Percentiles rank a stretch among this genome's conserved stretches.
These are phyloP conservation scores for Scorias spongiosa DNA, from an alignment of 2,329 filamentous ascomycete genomes.

Conservation along the genomic window DNA sequence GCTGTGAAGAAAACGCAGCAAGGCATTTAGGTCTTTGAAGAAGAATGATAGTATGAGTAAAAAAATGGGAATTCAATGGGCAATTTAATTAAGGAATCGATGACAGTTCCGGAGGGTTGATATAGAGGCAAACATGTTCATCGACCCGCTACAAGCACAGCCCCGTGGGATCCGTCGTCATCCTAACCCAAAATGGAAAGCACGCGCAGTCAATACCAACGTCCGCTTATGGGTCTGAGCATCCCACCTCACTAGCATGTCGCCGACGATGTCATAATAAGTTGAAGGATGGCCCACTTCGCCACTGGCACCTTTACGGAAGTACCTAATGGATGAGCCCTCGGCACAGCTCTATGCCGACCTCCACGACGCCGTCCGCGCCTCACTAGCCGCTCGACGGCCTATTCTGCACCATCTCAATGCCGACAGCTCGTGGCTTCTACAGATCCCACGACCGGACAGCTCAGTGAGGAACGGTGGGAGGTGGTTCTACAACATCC, in stretches of 20 bases:
- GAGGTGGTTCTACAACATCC: slow-evolving; percentile 44
- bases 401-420: slow-evolving; percentile 50
- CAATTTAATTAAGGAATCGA: too few species aligned
- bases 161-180: not conserved
- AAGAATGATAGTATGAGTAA: too few species aligned
- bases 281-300: slow-evolving; percentile 3
- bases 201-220: not conserved
- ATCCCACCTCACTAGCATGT: too few species aligned
- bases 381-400: slow-evolving; percentile 26
- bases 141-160: not conserved
- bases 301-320: not conserved
- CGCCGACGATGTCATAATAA: too few species aligned
- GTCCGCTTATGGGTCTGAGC: too few species aligned
- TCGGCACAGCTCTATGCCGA: slow-evolving; percentile 28
- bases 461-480: slow-evolving; percentile 26
- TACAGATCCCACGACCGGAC: slow-evolving; percentile 45
- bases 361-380: slow-evolving; percentile 25
- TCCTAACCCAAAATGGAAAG: not conserved
- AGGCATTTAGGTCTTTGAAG: not conserved
- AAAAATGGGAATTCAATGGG: too few species aligned
- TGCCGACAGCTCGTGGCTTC: slow-evolving; percentile 51
- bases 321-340: slow-evolving; percentile 11
- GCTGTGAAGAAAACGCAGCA: not conserved
- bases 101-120: too few species aligned
- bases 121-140: not conserved